A percentile compares a stretch with the other conserved stretches of the same genome.
These are phyloP conservation scores for Penicillium maclennaniae DNA, from an alignment of 495 filamentous ascomycete genomes.

Conservation along the genomic window DNA sequence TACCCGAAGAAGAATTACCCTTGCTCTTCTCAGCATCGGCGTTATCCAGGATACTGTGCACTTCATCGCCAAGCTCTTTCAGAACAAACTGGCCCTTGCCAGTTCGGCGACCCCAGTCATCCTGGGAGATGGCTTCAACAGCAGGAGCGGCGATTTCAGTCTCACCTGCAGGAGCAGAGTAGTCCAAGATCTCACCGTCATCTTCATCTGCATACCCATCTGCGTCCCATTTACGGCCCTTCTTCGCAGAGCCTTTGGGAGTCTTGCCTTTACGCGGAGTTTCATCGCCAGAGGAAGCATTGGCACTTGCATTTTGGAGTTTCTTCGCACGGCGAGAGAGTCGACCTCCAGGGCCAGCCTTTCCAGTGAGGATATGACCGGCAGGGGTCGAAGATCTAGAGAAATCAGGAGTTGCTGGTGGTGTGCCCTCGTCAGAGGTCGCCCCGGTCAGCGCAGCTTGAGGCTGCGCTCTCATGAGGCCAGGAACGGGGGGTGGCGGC, in stretches of 20 bases:
- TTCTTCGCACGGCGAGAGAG: slow-evolving; percentile 81
- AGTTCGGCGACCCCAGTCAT: slow-evolving; percentile 78
- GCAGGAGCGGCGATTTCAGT: slow-evolving; percentile 48
- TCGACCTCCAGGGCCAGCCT: slow-evolving; percentile 64
- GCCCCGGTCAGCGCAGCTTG: slow-evolving; percentile 44
- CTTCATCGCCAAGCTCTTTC: slow-evolving; percentile 88
- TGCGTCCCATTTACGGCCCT: slow-evolving; percentile 84
- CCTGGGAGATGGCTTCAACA: slow-evolving; percentile 70
- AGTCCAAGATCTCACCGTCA: slow-evolving; percentile 77
- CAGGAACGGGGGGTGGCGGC: slow-evolving; percentile 54
- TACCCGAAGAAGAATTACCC: slow-evolving; percentile 46
- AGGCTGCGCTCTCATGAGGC: slow-evolving; percentile 50
- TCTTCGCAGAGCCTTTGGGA: slow-evolving; percentile 62
- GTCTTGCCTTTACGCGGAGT: slow-evolving; percentile 55
- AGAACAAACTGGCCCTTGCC: slow-evolving; percentile 89
- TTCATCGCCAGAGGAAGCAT: slow-evolving; percentile 83
- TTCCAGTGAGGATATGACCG: slow-evolving; percentile 65
- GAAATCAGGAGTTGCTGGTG: slow-evolving; percentile 65
- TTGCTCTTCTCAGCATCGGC: slow-evolving; percentile 62
- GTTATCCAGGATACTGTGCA: slow-evolving; percentile 78
- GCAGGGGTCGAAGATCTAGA: slow-evolving; percentile 78
- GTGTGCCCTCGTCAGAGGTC: slow-evolving; percentile 53
- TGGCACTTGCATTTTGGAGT: slow-evolving; percentile 59
- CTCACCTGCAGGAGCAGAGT: slow-evolving; percentile 63
- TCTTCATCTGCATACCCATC: slow-evolving; percentile 86